Evolutionary conservation across 2,329 filamentous ascomycete genomes (phyloP), one percentile per base, ranked within the genome.

Genomic region (Sporothrix schenckii): DNA sequence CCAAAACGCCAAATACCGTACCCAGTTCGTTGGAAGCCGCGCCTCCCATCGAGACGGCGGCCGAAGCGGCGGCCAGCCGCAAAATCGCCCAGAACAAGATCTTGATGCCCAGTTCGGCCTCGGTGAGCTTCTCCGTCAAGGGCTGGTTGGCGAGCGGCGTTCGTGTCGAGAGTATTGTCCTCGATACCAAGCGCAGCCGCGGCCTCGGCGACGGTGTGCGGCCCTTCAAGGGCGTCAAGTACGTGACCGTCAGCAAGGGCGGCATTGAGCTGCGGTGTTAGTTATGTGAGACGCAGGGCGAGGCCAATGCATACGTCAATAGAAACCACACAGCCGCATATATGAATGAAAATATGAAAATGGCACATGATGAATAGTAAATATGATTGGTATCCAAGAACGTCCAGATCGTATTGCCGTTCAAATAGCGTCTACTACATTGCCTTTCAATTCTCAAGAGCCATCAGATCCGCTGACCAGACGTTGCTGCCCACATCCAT

Each of bases 161-260:
- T 65, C 90, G 86, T 78, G 85, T 91, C 41, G 89, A 91, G 74
- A 89, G 87, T 79, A 86, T 93, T 76, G 77, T 88, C 77, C 79
- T 93, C 75, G 85, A 93, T 78, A 83, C 88, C n/a, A 90, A 92
- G 78, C 93, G 90, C 81, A 97, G 92, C 79, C 87, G 90, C 70
- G 95, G 95, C 0, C 77, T 99, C 60, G 93, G 93, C 0, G 93
- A 97, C 74, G 89, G 91, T 2, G 89, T 98, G 52, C 96, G 93
- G 81, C 95, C 95, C 30, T 98, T 97, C 81, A 99, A 98, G 81
- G 95, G 95, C 1, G 95, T 99, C 74, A 99, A 99, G 81, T 99
- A 99, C 80, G 79, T 99, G 75, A 97, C 94, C 19, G 83, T 90
- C 65, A 90, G 88, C 76, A 88, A 87, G 73, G 85, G 86, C 16